Base-by-base conservation (phyloP, 176 grass and related monocot genomes). In the Oryza meridionalis region DNA sequence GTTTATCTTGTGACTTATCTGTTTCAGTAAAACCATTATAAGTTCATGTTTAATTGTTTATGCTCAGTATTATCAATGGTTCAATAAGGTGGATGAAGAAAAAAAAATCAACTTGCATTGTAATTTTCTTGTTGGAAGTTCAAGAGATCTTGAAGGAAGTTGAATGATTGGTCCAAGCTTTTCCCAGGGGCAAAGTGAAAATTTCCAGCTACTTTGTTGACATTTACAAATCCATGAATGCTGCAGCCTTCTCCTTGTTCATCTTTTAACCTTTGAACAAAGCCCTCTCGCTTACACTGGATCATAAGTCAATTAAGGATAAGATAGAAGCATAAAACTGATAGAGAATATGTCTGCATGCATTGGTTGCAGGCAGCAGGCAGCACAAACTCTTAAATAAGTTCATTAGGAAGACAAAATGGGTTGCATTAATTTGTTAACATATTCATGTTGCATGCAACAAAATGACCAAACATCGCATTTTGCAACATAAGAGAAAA, bases 1-100 rank as follows among this genome's bases (percentile, higher is more conserved):
- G 76, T 99, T 99, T 86, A 99, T 99, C 88, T 92, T 99, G 84
- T 99, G 96, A 59, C 90, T 99, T 92, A 99, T 96, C 96, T 99
- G 82, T 77, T 90, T 67, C 85, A 67, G 66, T 26, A 69, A 71
- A 92, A 63, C 4, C 43, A 66, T 55, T 61, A 75, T 46, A 77
- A 51, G 45, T 87, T 83, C 65, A 81, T 15, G 12, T 67, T 31
- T 31, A 31, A 31, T 31, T 31, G 29, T 31, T 79, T 45, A 71
- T 66, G 53, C 47, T 27, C 31, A 76, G 75, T 53, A 79, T 5
- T 40, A 26, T 19, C 68, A 83, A 33, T 83, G 40, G 42, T 74
- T 69, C 19, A 47, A 35, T 13, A 69, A 21, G 35, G 58, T 51
- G 69, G 66, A 88, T 40, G 65, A 82, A 89, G 0, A 33, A 81